These are phyloP conservation scores for Nakaseomyces sp. DNA, from an alignment of 1,139 yeast genomes.

Conservation along the genomic window DNA sequence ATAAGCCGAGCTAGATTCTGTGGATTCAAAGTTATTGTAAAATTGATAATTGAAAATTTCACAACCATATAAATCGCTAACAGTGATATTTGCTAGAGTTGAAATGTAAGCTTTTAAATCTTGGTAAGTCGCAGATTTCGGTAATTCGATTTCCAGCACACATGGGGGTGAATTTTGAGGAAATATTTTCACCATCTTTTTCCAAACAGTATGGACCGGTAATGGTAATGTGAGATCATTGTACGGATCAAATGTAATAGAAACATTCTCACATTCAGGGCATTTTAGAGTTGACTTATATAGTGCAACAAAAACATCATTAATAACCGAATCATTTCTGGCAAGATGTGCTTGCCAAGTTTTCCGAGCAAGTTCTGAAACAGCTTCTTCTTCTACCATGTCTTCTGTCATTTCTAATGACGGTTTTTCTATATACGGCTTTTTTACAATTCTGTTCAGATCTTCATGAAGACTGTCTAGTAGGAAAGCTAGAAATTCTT, in stretches of 20 bases:
- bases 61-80: slow-evolving; percentile 45
- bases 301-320: slow-evolving; percentile 81
- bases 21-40: slow-evolving; percentile 60
- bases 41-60: slow-evolving; percentile 67
- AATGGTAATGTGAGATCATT: slow-evolving; percentile 84
- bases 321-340: slow-evolving; percentile 78
- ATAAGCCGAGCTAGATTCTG: slow-evolving; percentile 47
- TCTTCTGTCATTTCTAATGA: slow-evolving; percentile 53
- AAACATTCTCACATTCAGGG: slow-evolving; percentile 72
- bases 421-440: slow-evolving; percentile 87
- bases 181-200: slow-evolving; percentile 53
- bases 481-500: slow-evolving; percentile 82
- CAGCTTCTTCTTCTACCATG: slow-evolving; percentile 45
- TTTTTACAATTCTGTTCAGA: slow-evolving; percentile 67
- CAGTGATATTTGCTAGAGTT: slow-evolving; percentile 40
- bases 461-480: slow-evolving; percentile 93
- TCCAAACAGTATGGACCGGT: slow-evolving; percentile 73
- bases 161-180: slow-evolving; percentile 46
- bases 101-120: slow-evolving; percentile 59
- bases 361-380: slow-evolving; percentile 53
- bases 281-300: slow-evolving; percentile 86
- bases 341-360: slow-evolving; percentile 77
- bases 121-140: slow-evolving; percentile 54
- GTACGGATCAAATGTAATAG: slow-evolving; percentile 90
- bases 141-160: slow-evolving; percentile 60